phyloP scores from a whole-genome alignment of 306 rosid genomes.

The Cucurbita pepo region DNA sequence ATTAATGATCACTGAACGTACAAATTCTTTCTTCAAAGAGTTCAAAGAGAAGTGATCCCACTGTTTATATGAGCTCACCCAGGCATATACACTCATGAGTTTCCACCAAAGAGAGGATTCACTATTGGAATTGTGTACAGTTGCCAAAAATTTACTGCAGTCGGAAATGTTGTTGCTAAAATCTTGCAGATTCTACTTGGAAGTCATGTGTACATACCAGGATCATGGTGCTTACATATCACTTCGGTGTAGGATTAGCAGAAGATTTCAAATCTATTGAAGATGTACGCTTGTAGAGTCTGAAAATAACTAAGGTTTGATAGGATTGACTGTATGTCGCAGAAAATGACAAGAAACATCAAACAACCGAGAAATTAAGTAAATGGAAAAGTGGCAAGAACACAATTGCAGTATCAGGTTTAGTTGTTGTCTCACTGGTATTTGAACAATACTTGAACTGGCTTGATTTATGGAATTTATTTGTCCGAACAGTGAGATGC shows the following conservation, averaged over 20 bases:
- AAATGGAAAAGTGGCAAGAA: background rate
- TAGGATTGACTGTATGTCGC: background rate
- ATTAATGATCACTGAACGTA: background rate
- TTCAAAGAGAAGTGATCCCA: background rate
- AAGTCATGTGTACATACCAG: background rate
- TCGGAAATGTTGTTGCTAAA: background rate
- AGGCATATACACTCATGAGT: background rate
- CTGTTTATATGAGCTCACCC: background rate
- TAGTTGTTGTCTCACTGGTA: background rate
- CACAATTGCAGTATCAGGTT: background rate
- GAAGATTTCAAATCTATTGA: background rate
- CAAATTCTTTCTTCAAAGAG: background rate
- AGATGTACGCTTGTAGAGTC: background rate
- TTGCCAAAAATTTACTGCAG: background rate
- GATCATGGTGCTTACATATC: background rate
- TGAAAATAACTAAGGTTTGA: background rate
- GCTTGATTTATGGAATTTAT: background rate
- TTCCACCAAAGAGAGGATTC: background rate
- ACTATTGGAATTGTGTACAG: background rate
- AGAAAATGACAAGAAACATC: background rate
- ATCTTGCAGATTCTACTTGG: background rate
- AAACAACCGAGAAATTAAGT: background rate
- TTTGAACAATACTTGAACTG: background rate
- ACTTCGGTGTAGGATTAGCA: background rate
- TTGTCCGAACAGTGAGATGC: background rate